Percentiles rank a stretch among this genome's conserved stretches.
These are phyloP conservation scores for Trichoderma sp. DNA, from an alignment of 2,329 filamentous ascomycete species.

Conservation along the genomic window DNA sequence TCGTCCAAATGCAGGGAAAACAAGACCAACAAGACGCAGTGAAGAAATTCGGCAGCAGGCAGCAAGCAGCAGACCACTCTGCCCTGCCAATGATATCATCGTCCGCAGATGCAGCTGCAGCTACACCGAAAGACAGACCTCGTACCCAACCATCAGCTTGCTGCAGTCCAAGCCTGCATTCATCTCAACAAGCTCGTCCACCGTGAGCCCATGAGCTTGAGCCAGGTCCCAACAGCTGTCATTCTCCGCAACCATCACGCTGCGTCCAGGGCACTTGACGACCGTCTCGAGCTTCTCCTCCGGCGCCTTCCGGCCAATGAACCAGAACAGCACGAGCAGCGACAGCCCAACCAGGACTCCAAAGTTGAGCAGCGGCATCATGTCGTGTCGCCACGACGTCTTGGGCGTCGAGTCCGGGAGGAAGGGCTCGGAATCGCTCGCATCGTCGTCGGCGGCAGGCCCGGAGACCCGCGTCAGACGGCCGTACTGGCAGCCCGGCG, in stretches of 20 bases:
- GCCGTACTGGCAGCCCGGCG: constrained; percentile 54
- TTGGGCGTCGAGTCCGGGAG: constrained; percentile 35
- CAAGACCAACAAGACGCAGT: background rate
- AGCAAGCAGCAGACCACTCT: background rate
- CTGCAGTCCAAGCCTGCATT: constrained; percentile 55
- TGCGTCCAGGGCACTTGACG: constrained; percentile 38
- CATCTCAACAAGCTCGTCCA: constrained; percentile 50
- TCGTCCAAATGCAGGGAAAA: background rate
- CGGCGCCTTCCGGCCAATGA: constrained; percentile 43
- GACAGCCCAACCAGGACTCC: constrained; percentile 56
- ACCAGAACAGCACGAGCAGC: constrained; percentile 54
- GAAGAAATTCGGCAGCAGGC: background rate
- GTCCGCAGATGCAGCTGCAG: background rate
- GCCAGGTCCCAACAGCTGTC: constrained; percentile 60
- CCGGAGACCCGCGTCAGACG: constrained; percentile 46
- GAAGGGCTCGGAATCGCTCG: constrained; percentile 40
- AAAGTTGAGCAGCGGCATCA: constrained; percentile 61
- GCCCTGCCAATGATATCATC: constrained; percentile 4
- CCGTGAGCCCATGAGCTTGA: constrained; percentile 44
- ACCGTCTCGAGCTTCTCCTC: constrained; percentile 19
- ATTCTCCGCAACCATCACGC: constrained; percentile 48
- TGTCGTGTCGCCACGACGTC: constrained; percentile 54
- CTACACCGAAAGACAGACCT: constrained; percentile 49
- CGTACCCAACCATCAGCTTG: constrained; percentile 45
- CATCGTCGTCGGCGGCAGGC: constrained; percentile 34